phyloP scores from a whole-genome alignment of 2,329 filamentous ascomycete species.

The Graphiopsis chlorocephala region DNA sequence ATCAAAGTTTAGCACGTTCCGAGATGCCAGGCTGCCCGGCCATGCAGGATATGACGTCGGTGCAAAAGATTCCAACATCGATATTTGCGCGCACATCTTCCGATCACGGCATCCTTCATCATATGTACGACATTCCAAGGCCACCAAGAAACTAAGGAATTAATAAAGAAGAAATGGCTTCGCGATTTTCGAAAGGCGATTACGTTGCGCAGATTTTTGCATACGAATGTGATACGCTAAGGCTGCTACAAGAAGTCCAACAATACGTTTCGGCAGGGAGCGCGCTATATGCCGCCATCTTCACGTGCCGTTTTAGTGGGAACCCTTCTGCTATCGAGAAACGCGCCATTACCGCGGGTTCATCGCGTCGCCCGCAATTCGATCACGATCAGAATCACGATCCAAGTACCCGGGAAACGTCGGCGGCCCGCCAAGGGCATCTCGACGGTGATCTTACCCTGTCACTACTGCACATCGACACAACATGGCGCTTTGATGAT shows the following conservation, averaged over 20 bases:
- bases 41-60: not conserved
- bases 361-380: not conserved
- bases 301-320: not conserved
- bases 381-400: not conserved
- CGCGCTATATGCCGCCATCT: not conserved
- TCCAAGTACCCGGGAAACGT: no score
- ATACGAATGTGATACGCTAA: not conserved
- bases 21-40: no score
- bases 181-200: not conserved
- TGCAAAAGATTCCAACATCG: not conserved
- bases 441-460: not conserved
- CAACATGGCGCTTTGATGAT: constrained; percentile 8
- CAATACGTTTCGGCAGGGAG: not conserved
- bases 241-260: not conserved
- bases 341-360: not conserved
- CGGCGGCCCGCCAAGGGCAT: not conserved
- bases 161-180: not conserved
- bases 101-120: not conserved
- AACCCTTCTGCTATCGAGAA: not conserved
- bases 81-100: not conserved
- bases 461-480: not conserved
- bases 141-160: not conserved
- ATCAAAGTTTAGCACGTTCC: not conserved
- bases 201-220: constrained; percentile 1
- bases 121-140: not conserved